Evolutionary conservation across 225 moss, liverwort and hornwort genomes (phyloP).

Genomic region (Polytrichum formosum): DNA sequence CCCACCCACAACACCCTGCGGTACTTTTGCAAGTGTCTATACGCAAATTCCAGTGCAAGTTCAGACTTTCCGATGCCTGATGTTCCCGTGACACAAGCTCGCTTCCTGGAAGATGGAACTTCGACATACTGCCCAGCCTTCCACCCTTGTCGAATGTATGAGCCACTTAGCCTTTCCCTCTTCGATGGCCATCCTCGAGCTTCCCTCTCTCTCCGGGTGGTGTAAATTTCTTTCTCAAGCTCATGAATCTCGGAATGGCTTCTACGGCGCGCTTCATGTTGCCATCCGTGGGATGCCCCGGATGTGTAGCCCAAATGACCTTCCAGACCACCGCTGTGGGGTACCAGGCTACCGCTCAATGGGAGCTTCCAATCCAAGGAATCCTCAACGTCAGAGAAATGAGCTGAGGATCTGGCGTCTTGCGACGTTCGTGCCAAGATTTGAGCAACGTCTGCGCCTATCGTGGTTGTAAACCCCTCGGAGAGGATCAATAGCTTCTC

Average conservation of each 20-base stretch:
- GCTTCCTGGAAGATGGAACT: background rate
- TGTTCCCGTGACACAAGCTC: conserved; percentile 44
- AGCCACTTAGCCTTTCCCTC: conserved; percentile 25
- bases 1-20: conserved; percentile 53
- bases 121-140: background rate
- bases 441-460: conserved; percentile 21
- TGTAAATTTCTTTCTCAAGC: background rate
- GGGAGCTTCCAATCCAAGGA: background rate
- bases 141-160: conserved; percentile 12
- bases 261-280: conserved; percentile 6
- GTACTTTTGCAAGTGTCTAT: conserved; percentile 52
- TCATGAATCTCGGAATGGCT: conserved; percentile 3
- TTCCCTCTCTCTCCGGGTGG: background rate
- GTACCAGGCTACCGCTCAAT: background rate
- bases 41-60: conserved; percentile 56
- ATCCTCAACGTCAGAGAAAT: background rate
- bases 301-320: conserved; percentile 20
- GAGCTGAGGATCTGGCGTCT: background rate
- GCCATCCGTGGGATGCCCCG: conserved; percentile 12
- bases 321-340: conserved; percentile 22
- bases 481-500: conserved; percentile 31
- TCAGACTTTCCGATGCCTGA: conserved; percentile 66
- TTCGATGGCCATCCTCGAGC: conserved; percentile 7
- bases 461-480: conserved; percentile 1
- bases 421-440: conserved; percentile 10